Percentiles rank a stretch among this genome's conserved stretches.
These are phyloP conservation scores for Kickxella alabastrina DNA, from an alignment of 192 early-diverging fungal species.

Conservation along the genomic window DNA sequence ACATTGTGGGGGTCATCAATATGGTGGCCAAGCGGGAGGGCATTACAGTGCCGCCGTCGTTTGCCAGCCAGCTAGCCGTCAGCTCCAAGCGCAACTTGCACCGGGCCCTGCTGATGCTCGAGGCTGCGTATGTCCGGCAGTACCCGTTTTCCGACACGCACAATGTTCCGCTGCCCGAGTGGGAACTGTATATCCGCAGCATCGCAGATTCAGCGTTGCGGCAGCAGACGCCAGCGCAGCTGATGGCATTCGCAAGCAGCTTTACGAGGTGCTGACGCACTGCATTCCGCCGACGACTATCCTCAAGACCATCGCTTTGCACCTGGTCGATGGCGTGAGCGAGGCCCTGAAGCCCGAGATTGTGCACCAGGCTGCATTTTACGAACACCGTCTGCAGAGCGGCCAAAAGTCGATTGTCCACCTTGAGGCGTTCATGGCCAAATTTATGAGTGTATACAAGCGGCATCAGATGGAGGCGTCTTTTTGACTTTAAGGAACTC, in stretches of 20 bases:
- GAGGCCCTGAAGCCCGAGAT: slow-evolving; percentile 64
- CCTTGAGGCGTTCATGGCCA: slow-evolving; percentile 89
- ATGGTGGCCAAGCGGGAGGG: slow-evolving; percentile 80
- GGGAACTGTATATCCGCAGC: slow-evolving; percentile 75
- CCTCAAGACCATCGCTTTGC: slow-evolving; percentile 72
- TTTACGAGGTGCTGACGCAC: slow-evolving; percentile 87
- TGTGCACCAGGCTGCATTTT: slow-evolving; percentile 74
- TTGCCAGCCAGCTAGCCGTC: slow-evolving; percentile 67
- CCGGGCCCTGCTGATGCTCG: slow-evolving; percentile 86
- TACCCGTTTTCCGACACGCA: slow-evolving; percentile 56
- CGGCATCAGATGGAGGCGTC: slow-evolving; percentile 54
- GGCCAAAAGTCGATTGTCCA: slow-evolving; percentile 94
- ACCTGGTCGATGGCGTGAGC: slow-evolving; percentile 68
- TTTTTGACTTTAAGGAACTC: slow-evolving; percentile 1
- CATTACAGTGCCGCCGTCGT: slow-evolving; percentile 56
- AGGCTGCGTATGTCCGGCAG: slow-evolving; percentile 70
- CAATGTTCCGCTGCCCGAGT: slow-evolving; percentile 71
- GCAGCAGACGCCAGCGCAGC: slow-evolving; percentile 70
- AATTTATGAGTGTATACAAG: slow-evolving; percentile 90
- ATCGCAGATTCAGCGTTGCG: slow-evolving; percentile 66
- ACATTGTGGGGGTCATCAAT: slow-evolving; percentile 68
- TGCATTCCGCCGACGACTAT: slow-evolving; percentile 84
- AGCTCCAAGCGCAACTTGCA: slow-evolving; percentile 77
- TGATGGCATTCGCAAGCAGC: slow-evolving; percentile 67
- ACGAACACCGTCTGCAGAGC: slow-evolving; percentile 80